Evolutionary conservation across 805 yeast species (phyloP).

Genomic region (Candida insectorum): DNA sequence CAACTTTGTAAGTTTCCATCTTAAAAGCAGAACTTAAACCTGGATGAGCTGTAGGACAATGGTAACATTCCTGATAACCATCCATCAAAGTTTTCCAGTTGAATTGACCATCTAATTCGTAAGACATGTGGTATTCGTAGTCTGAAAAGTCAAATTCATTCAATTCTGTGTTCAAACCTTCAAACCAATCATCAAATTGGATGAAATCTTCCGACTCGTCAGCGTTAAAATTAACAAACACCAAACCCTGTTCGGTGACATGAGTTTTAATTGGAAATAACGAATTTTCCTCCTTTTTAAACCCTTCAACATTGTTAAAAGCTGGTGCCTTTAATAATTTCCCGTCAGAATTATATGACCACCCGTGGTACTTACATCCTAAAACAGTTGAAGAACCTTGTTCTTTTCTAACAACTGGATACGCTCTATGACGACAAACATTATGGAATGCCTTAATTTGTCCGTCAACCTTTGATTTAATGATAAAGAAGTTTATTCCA

Average conservation of each 20-base stretch:
- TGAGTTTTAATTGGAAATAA: conserved; percentile 54
- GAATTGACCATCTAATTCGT: conserved; percentile 59
- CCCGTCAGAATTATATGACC: conserved; percentile 65
- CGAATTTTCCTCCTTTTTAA: conserved; percentile 52
- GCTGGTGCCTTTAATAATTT: conserved; percentile 59
- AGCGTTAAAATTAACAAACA: conserved; percentile 50
- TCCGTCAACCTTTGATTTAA: conserved; percentile 48
- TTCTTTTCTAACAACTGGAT: conserved; percentile 57
- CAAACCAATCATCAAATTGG: conserved; percentile 52
- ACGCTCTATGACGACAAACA: conserved; percentile 64
- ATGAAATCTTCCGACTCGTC: conserved; percentile 37
- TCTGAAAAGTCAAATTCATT: conserved; percentile 57
- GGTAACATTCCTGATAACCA: conserved; percentile 67
- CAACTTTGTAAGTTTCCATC: conserved; percentile 65
- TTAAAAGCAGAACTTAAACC: conserved; percentile 54
- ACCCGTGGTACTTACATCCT: conserved; percentile 63
- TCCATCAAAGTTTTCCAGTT: conserved; percentile 69
- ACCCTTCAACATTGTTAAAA: conserved; percentile 57
- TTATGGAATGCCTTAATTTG: conserved; percentile 59
- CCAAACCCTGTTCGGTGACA: conserved; percentile 53
- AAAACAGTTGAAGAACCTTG: conserved; percentile 55
- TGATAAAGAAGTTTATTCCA: conserved; percentile 55
- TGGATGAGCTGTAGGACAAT: conserved; percentile 67
- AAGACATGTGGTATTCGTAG: conserved; percentile 63
- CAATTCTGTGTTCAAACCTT: conserved; percentile 50